phyloP scores from a whole-genome alignment of 1,284 basidiomycete genomes.

The Trametes sp. region DNA sequence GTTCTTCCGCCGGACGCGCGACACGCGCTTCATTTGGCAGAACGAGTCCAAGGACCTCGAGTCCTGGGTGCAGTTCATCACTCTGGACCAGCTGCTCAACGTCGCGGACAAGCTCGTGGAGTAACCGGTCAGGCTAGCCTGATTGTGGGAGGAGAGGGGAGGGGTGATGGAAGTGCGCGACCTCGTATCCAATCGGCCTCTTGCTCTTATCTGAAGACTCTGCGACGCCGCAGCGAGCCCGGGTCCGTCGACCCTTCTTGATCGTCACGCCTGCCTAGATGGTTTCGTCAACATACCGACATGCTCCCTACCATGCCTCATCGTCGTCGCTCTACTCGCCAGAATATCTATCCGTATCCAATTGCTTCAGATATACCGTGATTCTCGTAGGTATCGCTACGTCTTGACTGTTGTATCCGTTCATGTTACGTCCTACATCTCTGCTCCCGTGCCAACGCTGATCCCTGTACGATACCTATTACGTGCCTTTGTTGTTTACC shows the following conservation, averaged over 20 bases:
- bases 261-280: constrained; percentile 11
- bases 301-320: not conserved
- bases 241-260: not conserved
- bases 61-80: constrained; percentile 82
- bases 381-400: too few relatives aligned
- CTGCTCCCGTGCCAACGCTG: constrained; percentile 5
- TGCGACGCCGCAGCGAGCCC: not conserved
- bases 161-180: not conserved
- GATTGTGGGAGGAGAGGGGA: not conserved
- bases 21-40: constrained; percentile 76
- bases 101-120: constrained; percentile 76
- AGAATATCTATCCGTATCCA: not conserved
- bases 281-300: not conserved
- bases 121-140: constrained; percentile 36
- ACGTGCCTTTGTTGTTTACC: constrained; percentile 18
- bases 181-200: not conserved
- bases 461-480: constrained; percentile 19
- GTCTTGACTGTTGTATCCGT: not conserved
- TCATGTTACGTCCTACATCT: not conserved
- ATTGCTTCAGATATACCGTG: not conserved
- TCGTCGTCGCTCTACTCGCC: not conserved
- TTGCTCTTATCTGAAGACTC: constrained; percentile 1
- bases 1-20: constrained; percentile 71
- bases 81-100: constrained; percentile 80
- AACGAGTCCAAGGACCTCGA: constrained; percentile 69